Percentiles rank a stretch among this genome's conserved stretches.
These are phyloP conservation scores for Trifolium repens DNA, from an alignment of 306 rosid genomes.

Conservation along the genomic window DNA sequence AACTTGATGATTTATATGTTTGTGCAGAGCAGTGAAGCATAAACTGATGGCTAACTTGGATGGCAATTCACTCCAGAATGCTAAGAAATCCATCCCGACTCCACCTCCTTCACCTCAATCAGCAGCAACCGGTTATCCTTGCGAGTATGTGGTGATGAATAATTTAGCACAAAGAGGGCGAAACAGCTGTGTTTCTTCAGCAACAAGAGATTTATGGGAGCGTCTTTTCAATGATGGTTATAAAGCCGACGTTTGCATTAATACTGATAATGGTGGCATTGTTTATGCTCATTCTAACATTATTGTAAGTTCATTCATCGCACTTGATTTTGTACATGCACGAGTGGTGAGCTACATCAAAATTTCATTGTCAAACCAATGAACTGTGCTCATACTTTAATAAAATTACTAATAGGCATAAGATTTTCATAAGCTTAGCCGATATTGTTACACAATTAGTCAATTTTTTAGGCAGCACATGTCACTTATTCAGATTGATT, in stretches of 20 bases:
- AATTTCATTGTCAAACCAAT: conserved; percentile 11
- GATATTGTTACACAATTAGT: not conserved
- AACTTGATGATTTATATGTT: not conserved
- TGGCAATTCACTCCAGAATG: conserved; percentile 31
- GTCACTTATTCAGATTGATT: not conserved
- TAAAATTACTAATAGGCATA: not conserved
- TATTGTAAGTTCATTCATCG: conserved; percentile 68
- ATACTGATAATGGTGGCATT: conserved; percentile 67
- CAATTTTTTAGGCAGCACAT: not conserved
- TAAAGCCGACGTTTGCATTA: conserved; percentile 77
- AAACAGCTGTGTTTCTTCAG: conserved; percentile 53
- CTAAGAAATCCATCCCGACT: conserved; percentile 44
- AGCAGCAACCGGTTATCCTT: conserved; percentile 33
- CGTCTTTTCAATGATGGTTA: conserved; percentile 72
- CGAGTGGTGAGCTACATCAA: conserved; percentile 20
- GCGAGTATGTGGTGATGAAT: conserved; percentile 28
- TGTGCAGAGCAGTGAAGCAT: conserved; percentile 46
- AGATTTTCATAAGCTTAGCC: not conserved
- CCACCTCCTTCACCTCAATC: conserved; percentile 65
- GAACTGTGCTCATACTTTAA: not conserved
- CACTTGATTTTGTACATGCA: conserved; percentile 8
- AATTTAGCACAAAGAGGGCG: conserved; percentile 45
- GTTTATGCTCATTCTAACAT: conserved; percentile 76
- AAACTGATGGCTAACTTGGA: conserved; percentile 49
- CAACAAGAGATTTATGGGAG: conserved; percentile 67